phyloP scores from a whole-genome alignment of 2,329 filamentous ascomycete species.

The Aspergillus pseudoglaucus region DNA sequence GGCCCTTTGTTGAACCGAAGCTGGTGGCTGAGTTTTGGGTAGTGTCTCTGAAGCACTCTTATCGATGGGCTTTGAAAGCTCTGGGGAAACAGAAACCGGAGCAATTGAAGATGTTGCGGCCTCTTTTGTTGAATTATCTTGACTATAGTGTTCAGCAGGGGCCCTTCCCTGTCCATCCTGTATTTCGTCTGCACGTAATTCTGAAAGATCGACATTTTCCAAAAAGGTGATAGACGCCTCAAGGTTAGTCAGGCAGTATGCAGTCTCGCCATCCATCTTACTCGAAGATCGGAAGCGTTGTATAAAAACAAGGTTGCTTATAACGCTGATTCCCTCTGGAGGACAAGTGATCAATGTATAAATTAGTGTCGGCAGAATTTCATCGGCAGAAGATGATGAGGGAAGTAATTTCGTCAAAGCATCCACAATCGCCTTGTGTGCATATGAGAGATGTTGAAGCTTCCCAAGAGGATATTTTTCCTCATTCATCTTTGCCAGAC shows the following conservation, averaged over 20 bases:
- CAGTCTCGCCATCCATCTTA: constrained; percentile 87
- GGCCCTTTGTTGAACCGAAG: constrained; percentile 59
- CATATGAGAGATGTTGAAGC: constrained; percentile 76
- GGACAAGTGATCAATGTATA: constrained; percentile 90
- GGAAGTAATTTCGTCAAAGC: constrained; percentile 61
- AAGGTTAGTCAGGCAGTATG: constrained; percentile 92
- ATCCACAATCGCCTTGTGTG: constrained; percentile 92
- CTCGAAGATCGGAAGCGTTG: constrained; percentile 80
- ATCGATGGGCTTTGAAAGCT: constrained; percentile 24
- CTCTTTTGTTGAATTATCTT: constrained; percentile 19
- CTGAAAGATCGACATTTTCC: constrained; percentile 89
- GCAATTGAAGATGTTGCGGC: constrained; percentile 22
- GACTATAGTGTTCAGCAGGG: constrained; percentile 19
- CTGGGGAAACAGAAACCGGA: constrained; percentile 21
- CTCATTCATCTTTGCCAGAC: constrained; percentile 75
- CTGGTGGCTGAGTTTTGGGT: constrained; percentile 22
- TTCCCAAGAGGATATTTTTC: constrained; percentile 86
- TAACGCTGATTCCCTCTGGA: constrained; percentile 76
- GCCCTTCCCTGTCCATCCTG: constrained; percentile 61
- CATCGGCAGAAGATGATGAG: constrained; percentile 82
- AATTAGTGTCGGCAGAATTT: constrained; percentile 94
- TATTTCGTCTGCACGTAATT: constrained; percentile 71
- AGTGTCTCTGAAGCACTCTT: constrained; percentile 28
- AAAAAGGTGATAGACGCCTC: constrained; percentile 93
- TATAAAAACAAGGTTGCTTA: constrained; percentile 93